phyloP scores from a whole-genome alignment of 257 asterid genomes.

The Cruciata laevipes region DNA sequence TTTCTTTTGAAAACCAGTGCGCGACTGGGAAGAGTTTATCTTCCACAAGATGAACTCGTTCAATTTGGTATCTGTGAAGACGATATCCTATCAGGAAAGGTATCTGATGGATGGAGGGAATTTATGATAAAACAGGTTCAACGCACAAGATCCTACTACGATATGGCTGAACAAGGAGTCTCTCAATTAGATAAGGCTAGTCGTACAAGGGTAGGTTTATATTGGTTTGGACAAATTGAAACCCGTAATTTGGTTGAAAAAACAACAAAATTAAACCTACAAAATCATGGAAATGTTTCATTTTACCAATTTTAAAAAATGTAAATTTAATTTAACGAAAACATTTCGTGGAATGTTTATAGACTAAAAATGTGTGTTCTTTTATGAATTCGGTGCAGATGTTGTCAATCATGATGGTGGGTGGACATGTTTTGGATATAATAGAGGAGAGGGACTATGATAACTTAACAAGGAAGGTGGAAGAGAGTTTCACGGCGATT shows the following conservation, averaged over 20 bases:
- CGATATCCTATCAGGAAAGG: constrained; percentile 56
- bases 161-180: constrained; percentile 67
- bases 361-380: background rate
- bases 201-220: constrained; percentile 71
- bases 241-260: background rate
- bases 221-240: background rate
- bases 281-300: no score
- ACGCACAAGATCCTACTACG: constrained; percentile 66
- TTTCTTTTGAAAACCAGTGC: constrained; percentile 32
- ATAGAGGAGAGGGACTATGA: constrained; percentile 63
- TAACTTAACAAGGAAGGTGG: constrained; percentile 55
- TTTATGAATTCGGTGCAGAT: constrained; percentile 35
- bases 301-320: no score
- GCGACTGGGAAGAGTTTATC: constrained; percentile 67
- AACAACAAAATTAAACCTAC: no score
- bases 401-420: constrained; percentile 63
- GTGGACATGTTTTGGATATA: constrained; percentile 53
- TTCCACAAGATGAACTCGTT: constrained; percentile 73
- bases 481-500: no score
- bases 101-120: constrained; percentile 55
- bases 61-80: constrained; percentile 47
- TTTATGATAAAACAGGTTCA: constrained; percentile 69
- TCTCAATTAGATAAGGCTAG: constrained; percentile 67
- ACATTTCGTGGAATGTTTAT: no score
- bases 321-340: no score